Conservation (phyloP, 345 rosid species). For the Adansonia digitata region DNA sequence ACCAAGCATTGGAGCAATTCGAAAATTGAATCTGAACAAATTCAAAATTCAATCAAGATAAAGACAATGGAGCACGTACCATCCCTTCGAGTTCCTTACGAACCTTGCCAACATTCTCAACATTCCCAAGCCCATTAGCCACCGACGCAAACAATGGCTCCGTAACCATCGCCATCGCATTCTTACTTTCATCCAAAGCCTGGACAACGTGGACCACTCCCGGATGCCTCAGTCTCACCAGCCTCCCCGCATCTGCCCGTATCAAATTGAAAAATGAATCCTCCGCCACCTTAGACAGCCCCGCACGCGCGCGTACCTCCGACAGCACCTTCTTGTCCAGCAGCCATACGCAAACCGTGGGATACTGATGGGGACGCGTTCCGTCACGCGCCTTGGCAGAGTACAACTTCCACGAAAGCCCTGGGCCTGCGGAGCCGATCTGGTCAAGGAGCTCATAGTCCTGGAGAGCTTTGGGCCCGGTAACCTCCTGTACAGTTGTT, state of each 20-base stretch:
- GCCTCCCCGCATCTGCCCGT: slow-evolving; percentile 74
- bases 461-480: slow-evolving; percentile 86
- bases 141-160: not conserved
- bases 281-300: slow-evolving; percentile 78
- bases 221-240: slow-evolving; percentile 22
- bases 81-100: slow-evolving; percentile 59
- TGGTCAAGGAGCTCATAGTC: slow-evolving; percentile 90
- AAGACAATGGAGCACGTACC: slow-evolving; percentile 31
- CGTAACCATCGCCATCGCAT: slow-evolving; percentile 39
- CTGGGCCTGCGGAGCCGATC: slow-evolving; percentile 99
- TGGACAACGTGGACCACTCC: slow-evolving; percentile 97
- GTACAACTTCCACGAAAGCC: slow-evolving; percentile 84
- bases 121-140: slow-evolving; percentile 1
- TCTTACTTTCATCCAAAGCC: slow-evolving; percentile 89
- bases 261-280: slow-evolving; percentile 78
- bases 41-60: not conserved
- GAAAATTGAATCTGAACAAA: not conserved
- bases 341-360: slow-evolving; percentile 88
- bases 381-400: slow-evolving; percentile 73
- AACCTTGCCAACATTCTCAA: not conserved
- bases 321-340: slow-evolving; percentile 79
- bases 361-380: slow-evolving; percentile 77
- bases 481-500: slow-evolving; percentile 96
- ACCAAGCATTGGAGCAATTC: not conserved
- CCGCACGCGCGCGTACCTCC: slow-evolving; percentile 74